Evolutionary conservation across 2,329 filamentous ascomycete species (phyloP), one percentile per base, ranked within the genome.

Genomic region (Xylaria sp.): DNA sequence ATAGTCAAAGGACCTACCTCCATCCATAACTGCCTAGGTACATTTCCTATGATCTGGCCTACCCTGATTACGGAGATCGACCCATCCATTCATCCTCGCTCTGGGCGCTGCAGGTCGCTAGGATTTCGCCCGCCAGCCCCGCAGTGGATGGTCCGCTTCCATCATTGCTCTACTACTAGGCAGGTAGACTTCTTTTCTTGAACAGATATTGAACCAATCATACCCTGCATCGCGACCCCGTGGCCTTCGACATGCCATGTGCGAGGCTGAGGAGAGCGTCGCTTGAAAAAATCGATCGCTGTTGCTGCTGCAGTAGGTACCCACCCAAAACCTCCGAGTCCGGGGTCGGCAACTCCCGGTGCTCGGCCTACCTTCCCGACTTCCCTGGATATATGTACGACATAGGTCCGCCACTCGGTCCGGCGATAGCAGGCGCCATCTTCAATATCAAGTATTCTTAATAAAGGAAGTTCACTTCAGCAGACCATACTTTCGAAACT

Each of bases 241-340:
- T 68, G 65, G 58, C 48, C 63, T 59, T 65, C 39, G 48, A 59
- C 59, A 54, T 61, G 56, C 41, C 50, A 60, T 63, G 57, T 60
- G 58, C 63, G 57, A 63, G 63, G 63, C 62, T 66, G 57, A 50
- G 40, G 16, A 6, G 11, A 34, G 9, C 11, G 29, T 7, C 11
- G 3, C 29, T 34, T 45, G 57, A 54, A 26, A 21, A 47, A n/a
- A n/a, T n/a, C 39, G 42, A 38, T 51, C 52, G 53, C 42, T 44
- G 24, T 49, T 7, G 39, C 22, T 38, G 20, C n/a, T 26, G 8
- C 34, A 11, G n/a, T n/a, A n/a, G n/a, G n/a, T 38, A 26, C 26
- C 18, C 11, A 11, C 19, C 34, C 18, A 39, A n/a, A 8, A 6
- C 26, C 53, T 49, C 52, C 52, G 52, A 52, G 24, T 22, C 56